Percentiles rank a stretch among this genome's conserved stretches.
Conservation (phyloP, 2,329 filamentous ascomycete species). For the Coniella vitis region DNA sequence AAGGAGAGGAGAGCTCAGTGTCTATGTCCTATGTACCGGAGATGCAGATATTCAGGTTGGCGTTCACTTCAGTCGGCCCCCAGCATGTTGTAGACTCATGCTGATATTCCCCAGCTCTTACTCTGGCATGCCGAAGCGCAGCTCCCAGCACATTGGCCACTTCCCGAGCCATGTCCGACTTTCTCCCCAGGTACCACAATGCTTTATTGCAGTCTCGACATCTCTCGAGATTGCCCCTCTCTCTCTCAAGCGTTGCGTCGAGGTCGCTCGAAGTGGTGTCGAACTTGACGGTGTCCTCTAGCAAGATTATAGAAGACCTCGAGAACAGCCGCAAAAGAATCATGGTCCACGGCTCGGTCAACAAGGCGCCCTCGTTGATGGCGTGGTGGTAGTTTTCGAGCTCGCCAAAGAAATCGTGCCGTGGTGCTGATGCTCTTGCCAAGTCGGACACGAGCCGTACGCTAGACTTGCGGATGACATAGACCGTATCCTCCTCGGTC, state of each 20-base stretch:
- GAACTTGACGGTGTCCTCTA: conserved; percentile 25
- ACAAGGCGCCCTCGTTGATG: conserved; percentile 45
- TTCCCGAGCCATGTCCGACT: conserved; percentile 38
- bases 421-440: conserved; percentile 36
- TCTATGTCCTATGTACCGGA: not conserved
- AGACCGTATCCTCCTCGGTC: conserved; percentile 26
- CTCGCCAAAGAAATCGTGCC: conserved; percentile 17
- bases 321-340: conserved; percentile 47
- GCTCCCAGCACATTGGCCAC: conserved; percentile 8
- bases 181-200: conserved; percentile 47
- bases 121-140: conserved; percentile 3
- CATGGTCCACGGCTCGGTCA: conserved; percentile 55
- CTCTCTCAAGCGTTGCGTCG: conserved; percentile 19
- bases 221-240: conserved; percentile 24
- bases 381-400: conserved; percentile 44
- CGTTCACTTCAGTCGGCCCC: not conserved
- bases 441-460: conserved; percentile 41
- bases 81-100: not conserved
- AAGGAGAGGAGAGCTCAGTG: not conserved
- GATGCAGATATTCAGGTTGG: not conserved
- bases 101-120: not conserved
- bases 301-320: conserved; percentile 33
- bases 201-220: conserved; percentile 45
- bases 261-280: conserved; percentile 7
- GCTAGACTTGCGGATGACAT: conserved; percentile 35